Evolutionary conservation across 805 yeast genomes (phyloP).

Genomic region (Metschnikowia aberdeeniae): DNA sequence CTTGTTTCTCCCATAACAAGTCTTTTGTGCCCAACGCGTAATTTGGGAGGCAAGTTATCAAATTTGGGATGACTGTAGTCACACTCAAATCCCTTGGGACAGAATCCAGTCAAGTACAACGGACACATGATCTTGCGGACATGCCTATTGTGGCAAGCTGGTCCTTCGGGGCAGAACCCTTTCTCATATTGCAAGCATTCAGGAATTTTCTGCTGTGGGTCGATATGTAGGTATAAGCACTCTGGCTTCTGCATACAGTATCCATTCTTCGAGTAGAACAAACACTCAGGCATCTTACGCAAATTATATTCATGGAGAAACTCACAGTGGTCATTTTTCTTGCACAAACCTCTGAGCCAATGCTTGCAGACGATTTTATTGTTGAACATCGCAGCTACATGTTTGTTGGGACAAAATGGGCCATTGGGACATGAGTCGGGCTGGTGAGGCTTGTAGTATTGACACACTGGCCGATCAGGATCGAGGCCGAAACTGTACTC

Average conservation of each 20-base stretch:
- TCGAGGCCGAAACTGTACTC: slow-evolving; percentile 81
- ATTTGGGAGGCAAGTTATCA: slow-evolving; percentile 41
- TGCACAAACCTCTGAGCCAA: slow-evolving; percentile 96
- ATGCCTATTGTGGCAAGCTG: slow-evolving; percentile 78
- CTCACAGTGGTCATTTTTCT: slow-evolving; percentile 95
- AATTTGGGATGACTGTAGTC: slow-evolving; percentile 82
- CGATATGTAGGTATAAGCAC: slow-evolving; percentile 88
- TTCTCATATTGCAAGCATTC: slow-evolving; percentile 76
- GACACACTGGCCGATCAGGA: slow-evolving; percentile 83
- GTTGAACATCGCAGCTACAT: slow-evolving; percentile 51
- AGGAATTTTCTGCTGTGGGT: slow-evolving; percentile 84
- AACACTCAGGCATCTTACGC: slow-evolving; percentile 95
- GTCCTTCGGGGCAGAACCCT: slow-evolving; percentile 93
- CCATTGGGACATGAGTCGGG: slow-evolving; percentile 77
- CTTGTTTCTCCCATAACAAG: slow-evolving; percentile 18
- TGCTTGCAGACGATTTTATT: slow-evolving; percentile 88
- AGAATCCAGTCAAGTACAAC: slow-evolving; percentile 80
- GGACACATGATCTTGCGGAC: slow-evolving; percentile 74
- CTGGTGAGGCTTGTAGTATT: slow-evolving; percentile 58
- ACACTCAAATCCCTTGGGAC: slow-evolving; percentile 83
- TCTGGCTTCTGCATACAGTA: slow-evolving; percentile 91
- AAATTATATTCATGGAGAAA: slow-evolving; percentile 92
- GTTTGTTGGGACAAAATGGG: slow-evolving; percentile 80
- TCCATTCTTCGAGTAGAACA: slow-evolving; percentile 77
- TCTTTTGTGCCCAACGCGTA: slow-evolving; percentile 17